Evolutionary conservation across 345 rosid species (phyloP), one percentile per base, ranked within the genome.

Genomic region (Sapria himalayana): DNA sequence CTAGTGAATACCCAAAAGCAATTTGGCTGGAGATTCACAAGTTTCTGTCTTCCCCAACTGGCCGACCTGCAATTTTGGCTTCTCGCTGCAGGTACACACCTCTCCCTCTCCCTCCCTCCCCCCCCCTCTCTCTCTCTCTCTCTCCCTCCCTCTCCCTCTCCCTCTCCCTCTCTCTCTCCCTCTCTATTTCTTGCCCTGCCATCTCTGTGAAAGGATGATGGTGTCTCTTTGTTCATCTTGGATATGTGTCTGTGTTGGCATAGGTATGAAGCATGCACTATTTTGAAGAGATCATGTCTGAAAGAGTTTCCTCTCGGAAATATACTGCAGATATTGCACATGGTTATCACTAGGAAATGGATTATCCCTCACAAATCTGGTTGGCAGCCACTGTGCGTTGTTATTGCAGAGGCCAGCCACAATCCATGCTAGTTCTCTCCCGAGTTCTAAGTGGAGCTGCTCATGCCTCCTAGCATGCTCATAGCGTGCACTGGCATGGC

Each of bases 191-290:
- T 24, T 9, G 27, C 20, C 29, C 0, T 15, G 27, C 25, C 24
- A 18, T 35, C 32, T 37, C 13, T 25, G 19, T 36, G 29, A 22
- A 48, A 52, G 41, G n/a, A 29, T 13, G 16, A 7, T 4, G 18
- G 10, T 27, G n/a, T 20, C 39, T 12, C 18, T 14, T 25, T 15
- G 15, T 3, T 1, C 12, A 1, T 21, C 5, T 19, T 46, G 5
- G n/a, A n/a, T n/a, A n/a, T n/a, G n/a, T n/a, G n/a, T n/a, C n/a
- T n/a, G n/a, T n/a, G n/a, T n/a, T n/a, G n/a, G n/a, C 22, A 39
- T 72, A 84, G 95, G 67, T 84, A 69, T 13, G 85, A 84, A 62
- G 92, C 95, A 20, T 92, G 78, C 48, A 58, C 61, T 48, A 33
- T 64, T 45, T 61, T 84, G 41, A 72, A 46, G 57, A 70, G 35